A percentile compares a stretch with the other conserved stretches of the same genome.
Conservation (phyloP, 805 yeast species). For the Starmerella floris region DNA sequence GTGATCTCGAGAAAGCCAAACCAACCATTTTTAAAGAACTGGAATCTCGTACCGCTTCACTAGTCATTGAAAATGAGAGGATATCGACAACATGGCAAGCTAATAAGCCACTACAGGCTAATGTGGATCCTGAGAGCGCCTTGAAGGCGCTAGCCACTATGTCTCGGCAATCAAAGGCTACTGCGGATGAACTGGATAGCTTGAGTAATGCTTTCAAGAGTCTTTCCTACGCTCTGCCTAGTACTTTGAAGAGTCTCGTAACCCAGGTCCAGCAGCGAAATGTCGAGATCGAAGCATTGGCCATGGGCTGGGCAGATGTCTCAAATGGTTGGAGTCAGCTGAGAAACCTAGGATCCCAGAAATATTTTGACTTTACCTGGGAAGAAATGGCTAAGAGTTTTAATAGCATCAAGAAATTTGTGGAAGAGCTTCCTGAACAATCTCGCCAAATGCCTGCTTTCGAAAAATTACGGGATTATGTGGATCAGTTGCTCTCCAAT, state of each 20-base stretch:
- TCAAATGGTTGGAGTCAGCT: neutral
- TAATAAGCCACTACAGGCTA: conserved; percentile 9
- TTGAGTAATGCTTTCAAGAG: neutral
- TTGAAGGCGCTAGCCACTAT: neutral
- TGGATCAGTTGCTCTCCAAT: neutral
- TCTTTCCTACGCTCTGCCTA: neutral
- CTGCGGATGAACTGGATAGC: neutral
- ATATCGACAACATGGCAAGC: conserved; percentile 5
- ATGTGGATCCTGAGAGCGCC: conserved; percentile 6
- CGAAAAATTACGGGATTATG: neutral
- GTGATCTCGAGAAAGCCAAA: conserved; percentile 4
- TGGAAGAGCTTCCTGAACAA: conserved; percentile 1
- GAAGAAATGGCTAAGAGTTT: neutral
- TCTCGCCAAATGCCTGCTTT: neutral
- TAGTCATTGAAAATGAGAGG: neutral
- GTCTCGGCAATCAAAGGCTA: neutral
- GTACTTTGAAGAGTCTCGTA: neutral
- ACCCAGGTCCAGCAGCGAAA: neutral
- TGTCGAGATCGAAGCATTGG: neutral
- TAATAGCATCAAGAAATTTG: neutral
- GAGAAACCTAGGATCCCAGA: neutral
- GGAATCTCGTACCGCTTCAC: conserved; percentile 1
- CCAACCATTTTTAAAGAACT: conserved; percentile 31
- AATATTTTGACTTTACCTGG: neutral
- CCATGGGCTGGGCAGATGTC: neutral